phyloP scores from a whole-genome alignment of 2,329 filamentous ascomycete species.

The Calonectria pseudoturangicola region DNA sequence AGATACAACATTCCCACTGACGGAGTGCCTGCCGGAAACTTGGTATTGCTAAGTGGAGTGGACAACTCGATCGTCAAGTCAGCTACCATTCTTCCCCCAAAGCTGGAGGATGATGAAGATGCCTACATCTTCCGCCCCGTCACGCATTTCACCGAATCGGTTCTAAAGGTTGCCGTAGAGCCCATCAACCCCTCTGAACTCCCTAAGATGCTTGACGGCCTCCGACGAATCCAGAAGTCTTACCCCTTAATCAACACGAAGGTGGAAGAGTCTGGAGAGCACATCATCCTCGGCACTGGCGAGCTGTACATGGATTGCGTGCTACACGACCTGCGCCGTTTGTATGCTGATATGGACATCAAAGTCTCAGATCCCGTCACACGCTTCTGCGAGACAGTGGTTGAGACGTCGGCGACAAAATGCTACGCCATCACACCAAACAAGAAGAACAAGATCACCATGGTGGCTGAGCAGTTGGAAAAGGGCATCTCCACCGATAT shows the following conservation, averaged over 20 bases:
- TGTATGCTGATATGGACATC: conserved; percentile 99
- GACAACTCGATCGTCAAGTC: conserved; percentile 99
- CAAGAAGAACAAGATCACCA: conserved; percentile 99
- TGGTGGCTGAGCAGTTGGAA: conserved; percentile 97
- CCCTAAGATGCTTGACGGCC: conserved; percentile 98
- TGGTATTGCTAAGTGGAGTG: conserved; percentile 92
- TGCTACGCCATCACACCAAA: conserved; percentile 98
- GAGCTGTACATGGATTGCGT: conserved; percentile 99
- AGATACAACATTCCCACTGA: conserved; percentile 94
- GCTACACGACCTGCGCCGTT: conserved; percentile 89
- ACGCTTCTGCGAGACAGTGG: conserved; percentile 97
- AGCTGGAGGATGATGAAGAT: conserved; percentile 90
- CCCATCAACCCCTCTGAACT: conserved; percentile 98
- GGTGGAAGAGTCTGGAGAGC: conserved; percentile 98
- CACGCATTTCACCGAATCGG: conserved; percentile 95
- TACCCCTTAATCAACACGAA: conserved; percentile 97
- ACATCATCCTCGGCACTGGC: conserved; percentile 94
- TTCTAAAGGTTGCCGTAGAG: conserved; percentile 98
- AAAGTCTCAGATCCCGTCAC: conserved; percentile 99
- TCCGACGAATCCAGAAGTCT: conserved; percentile 98
- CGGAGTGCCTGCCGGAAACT: conserved; percentile 94
- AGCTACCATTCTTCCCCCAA: conserved; percentile 89
- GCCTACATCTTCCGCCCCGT: conserved; percentile 96
- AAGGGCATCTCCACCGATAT: conserved; percentile 97
- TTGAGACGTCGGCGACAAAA: conserved; percentile 97